Evolutionary conservation across 768 basidiomycete genomes (phyloP).

Genomic region (Naematelia aurantialba): DNA sequence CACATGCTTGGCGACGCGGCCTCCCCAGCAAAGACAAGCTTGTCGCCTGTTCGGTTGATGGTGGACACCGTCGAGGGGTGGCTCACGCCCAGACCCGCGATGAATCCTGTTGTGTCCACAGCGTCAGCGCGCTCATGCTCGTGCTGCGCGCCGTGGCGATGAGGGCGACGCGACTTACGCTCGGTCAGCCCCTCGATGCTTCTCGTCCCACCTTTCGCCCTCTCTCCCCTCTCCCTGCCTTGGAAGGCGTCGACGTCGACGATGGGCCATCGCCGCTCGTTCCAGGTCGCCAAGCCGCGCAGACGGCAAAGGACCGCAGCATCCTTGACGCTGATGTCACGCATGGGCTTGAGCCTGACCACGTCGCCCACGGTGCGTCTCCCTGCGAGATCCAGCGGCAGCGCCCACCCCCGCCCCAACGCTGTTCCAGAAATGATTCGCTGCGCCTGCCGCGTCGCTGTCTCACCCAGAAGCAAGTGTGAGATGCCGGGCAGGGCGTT

Average conservation of each 20-base stretch:
- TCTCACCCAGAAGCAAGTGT: conserved; percentile 45
- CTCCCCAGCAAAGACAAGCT: conserved; percentile 41
- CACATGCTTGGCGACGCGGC: conserved; percentile 12
- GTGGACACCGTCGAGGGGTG: conserved; percentile 50
- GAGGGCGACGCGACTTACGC: conserved; percentile 41
- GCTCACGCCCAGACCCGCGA: conserved; percentile 39
- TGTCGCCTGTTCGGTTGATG: conserved; percentile 48
- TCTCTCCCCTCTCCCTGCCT: conserved; percentile 14
- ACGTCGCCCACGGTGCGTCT: conserved; percentile 7
- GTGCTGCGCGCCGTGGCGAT: too few relatives aligned
- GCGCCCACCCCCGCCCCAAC: conserved; percentile 41
- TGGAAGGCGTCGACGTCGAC: conserved; percentile 19
- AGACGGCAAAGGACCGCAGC: conserved; percentile 41
- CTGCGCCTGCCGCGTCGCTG: conserved; percentile 46
- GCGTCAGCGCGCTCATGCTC: not conserved
- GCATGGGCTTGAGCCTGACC: conserved; percentile 42
- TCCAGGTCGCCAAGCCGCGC: conserved; percentile 29
- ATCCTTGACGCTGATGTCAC: conserved; percentile 43
- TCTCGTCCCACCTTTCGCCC: conserved; percentile 37
- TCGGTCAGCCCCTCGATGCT: conserved; percentile 47
- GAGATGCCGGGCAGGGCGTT: conserved; percentile 33
- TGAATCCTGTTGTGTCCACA: conserved; percentile 37
- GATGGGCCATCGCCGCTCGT: conserved; percentile 33
- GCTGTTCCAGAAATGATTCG: conserved; percentile 43
- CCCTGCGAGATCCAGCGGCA: conserved; percentile 41